phyloP scores from a whole-genome alignment of 768 basidiomycete genomes.

The Mycena venus region DNA sequence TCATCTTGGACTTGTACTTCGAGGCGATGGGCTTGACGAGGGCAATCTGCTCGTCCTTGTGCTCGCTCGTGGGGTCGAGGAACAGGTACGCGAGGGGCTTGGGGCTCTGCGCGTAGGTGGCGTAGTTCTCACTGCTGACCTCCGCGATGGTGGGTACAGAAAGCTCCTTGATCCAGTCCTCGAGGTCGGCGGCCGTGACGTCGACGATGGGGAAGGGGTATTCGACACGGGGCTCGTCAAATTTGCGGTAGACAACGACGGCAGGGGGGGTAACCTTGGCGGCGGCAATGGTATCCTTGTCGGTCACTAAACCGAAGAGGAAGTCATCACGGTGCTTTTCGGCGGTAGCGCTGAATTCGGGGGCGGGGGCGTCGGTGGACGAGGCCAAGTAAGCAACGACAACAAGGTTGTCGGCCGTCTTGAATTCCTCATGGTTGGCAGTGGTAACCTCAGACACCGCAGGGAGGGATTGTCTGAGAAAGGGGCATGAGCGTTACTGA shows the following conservation, averaged over 20 bases:
- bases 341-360: slow-evolving; percentile 85
- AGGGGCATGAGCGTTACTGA: slow-evolving; percentile 16
- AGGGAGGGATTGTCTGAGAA: slow-evolving; percentile 86
- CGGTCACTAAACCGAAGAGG: slow-evolving; percentile 90
- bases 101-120: slow-evolving; percentile 80
- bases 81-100: slow-evolving; percentile 97
- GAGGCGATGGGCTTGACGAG: slow-evolving; percentile 82
- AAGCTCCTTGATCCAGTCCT: slow-evolving; percentile 85
- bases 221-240: slow-evolving; percentile 84
- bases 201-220: slow-evolving; percentile 76
- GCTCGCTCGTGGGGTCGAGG: slow-evolving; percentile 81
- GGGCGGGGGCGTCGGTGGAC: slow-evolving; percentile 75
- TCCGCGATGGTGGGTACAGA: slow-evolving; percentile 92
- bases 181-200: slow-evolving; percentile 71
- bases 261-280: slow-evolving; percentile 86
- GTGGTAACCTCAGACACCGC: slow-evolving; percentile 88
- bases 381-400: slow-evolving; percentile 86
- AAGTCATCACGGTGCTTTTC: slow-evolving; percentile 92
- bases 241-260: slow-evolving; percentile 91
- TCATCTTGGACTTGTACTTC: slow-evolving; percentile 87
- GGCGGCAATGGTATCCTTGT: slow-evolving; percentile 73
- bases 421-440: slow-evolving; percentile 87
- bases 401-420: slow-evolving; percentile 90
- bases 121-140: slow-evolving; percentile 95
- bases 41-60: slow-evolving; percentile 75